Evolutionary conservation across 805 yeast species (phyloP).

Genomic region (Nakazawaea laoshanensis): DNA sequence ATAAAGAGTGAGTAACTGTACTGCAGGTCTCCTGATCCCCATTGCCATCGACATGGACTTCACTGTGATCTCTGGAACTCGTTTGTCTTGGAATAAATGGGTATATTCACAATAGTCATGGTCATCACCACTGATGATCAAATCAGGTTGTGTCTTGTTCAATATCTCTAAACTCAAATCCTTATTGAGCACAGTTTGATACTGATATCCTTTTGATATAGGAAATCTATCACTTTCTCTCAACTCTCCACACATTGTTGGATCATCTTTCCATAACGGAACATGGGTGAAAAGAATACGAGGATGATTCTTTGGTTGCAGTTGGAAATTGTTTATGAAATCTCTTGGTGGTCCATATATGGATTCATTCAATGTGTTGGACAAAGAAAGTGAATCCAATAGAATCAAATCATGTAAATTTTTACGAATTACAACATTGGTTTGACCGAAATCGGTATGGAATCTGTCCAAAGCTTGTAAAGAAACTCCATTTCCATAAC

Average conservation of each 20-base stretch:
- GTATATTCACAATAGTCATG: slow-evolving; percentile 85
- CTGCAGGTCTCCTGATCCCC: slow-evolving; percentile 74
- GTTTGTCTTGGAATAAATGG: slow-evolving; percentile 31
- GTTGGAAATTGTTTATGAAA: slow-evolving; percentile 38
- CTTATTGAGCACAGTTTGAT: slow-evolving; percentile 74
- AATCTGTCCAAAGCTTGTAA: slow-evolving; percentile 53
- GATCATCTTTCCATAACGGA: slow-evolving; percentile 58
- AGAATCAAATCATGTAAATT: slow-evolving; percentile 68
- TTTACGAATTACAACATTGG: slow-evolving; percentile 45
- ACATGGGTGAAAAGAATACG: slow-evolving; percentile 76
- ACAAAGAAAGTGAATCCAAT: slow-evolving; percentile 73
- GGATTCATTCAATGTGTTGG: slow-evolving; percentile 40
- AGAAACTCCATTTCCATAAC: slow-evolving; percentile 70
- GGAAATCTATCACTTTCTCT: slow-evolving; percentile 73
- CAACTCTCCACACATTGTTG: slow-evolving; percentile 61
- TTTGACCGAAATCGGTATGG: slow-evolving; percentile 60
- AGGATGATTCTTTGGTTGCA: slow-evolving; percentile 32
- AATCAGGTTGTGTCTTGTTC: slow-evolving; percentile 47
- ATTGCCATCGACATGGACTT: slow-evolving; percentile 88
- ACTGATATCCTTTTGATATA: slow-evolving; percentile 68
- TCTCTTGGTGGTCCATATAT: slow-evolving; percentile 39
- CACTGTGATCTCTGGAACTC: slow-evolving; percentile 58
- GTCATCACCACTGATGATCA: slow-evolving; percentile 89
- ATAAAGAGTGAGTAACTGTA: slow-evolving; percentile 61
- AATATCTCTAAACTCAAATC: slow-evolving; percentile 52